These are phyloP conservation scores for Phyllosticta capitalensis DNA, from an alignment of 2,329 filamentous ascomycete genomes.

Conservation along the genomic window DNA sequence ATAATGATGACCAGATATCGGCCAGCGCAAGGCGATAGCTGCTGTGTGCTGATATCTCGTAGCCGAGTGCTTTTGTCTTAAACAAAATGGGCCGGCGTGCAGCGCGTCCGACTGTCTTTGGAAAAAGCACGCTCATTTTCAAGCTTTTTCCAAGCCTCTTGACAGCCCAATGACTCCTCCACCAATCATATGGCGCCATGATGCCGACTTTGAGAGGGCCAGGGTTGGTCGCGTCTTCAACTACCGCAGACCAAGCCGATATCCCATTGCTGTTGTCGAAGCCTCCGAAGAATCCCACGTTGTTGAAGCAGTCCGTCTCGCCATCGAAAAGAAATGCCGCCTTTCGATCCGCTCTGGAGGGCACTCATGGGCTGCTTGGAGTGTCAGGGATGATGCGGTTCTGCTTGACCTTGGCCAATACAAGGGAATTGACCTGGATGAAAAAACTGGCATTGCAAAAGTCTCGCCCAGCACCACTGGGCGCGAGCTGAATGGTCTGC, in stretches of 20 bases:
- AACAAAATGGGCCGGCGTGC: neutral
- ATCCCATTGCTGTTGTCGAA: constrained; percentile 34
- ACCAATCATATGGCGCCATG: constrained; percentile 15
- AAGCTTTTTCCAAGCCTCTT: neutral
- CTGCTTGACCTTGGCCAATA: constrained; percentile 34
- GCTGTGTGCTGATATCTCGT: neutral
- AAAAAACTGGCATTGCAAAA: constrained; percentile 27
- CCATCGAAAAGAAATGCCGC: constrained; percentile 24
- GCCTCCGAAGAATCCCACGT: constrained; percentile 23
- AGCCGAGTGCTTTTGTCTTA: neutral
- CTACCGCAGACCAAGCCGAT: constrained; percentile 29
- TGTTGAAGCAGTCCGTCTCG: constrained; percentile 26
- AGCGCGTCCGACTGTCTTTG: neutral
- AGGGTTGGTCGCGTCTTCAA: constrained; percentile 39
- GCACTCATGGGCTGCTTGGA: constrained; percentile 43
- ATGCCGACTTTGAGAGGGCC: constrained; percentile 27
- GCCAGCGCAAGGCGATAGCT: neutral
- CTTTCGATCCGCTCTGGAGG: constrained; percentile 42
- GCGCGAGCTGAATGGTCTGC: constrained; percentile 30
- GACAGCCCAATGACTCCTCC: neutral
- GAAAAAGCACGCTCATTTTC: neutral
- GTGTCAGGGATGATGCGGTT: constrained; percentile 39
- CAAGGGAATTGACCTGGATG: constrained; percentile 33
- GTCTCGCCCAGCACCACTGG: constrained; percentile 43
- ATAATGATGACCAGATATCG: neutral